Percentiles rank a stretch among this genome's conserved stretches.
phyloP scores from a whole-genome alignment of 306 rosid genomes.

The Quercus engelmannii region DNA sequence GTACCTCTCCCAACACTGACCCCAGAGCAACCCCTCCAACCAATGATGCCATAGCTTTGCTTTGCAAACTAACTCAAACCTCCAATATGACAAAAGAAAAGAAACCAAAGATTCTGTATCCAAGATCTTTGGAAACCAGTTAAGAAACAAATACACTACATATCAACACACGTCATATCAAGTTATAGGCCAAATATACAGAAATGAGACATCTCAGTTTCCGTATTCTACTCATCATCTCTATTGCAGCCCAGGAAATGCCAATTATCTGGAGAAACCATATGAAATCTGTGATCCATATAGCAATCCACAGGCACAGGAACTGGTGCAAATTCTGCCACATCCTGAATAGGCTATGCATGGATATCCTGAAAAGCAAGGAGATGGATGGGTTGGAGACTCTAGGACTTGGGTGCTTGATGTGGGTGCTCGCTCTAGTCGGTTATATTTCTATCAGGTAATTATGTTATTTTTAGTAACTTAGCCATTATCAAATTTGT shows the following conservation, averaged over 20 bases:
- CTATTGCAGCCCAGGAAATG: slow-evolving; percentile 52
- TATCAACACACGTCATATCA: no score
- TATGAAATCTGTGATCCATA: slow-evolving; percentile 56
- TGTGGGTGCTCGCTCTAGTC: slow-evolving; percentile 45
- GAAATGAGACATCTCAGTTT: slow-evolving; percentile 51
- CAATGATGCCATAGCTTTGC: no score
- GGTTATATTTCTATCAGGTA: slow-evolving; percentile 56
- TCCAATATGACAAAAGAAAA: no score
- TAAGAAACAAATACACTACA: no score
- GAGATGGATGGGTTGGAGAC: slow-evolving; percentile 60
- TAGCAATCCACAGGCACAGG: slow-evolving; percentile 50
- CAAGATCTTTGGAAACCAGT: no score
- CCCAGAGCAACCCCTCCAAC: no score
- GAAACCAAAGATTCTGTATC: no score
- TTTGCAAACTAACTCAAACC: no score
- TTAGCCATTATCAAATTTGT: not conserved
- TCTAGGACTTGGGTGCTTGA: slow-evolving; percentile 57
- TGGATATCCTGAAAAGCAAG: slow-evolving; percentile 47
- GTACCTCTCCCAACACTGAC: no score
- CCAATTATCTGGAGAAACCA: slow-evolving; percentile 35
- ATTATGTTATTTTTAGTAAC: not conserved
- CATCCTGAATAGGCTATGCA: slow-evolving; percentile 53
- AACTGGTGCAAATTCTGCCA: slow-evolving; percentile 55
- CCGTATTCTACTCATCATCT: slow-evolving; percentile 56
- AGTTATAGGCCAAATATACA: slow-evolving; percentile 4